Percentiles rank a stretch among this genome's conserved stretches.
These are phyloP conservation scores for Russula olivacea DNA, from an alignment of 768 basidiomycete species.

Conservation along the genomic window DNA sequence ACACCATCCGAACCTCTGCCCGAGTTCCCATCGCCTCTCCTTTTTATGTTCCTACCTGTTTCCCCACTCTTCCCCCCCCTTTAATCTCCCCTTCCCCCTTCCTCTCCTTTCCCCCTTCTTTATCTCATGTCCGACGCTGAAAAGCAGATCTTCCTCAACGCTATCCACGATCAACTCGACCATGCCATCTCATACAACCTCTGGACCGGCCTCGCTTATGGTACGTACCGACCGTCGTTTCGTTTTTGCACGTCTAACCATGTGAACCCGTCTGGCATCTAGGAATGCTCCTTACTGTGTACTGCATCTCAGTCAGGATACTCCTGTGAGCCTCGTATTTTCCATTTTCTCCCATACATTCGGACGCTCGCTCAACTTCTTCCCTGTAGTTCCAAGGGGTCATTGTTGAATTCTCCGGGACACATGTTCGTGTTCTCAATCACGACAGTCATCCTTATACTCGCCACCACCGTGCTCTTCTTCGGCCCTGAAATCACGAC, in stretches of 20 bases:
- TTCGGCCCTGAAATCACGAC: constrained; percentile 7
- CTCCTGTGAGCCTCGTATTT: constrained; percentile 9
- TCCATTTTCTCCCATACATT: background rate
- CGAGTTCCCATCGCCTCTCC: background rate
- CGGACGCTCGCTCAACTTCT: background rate
- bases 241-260: background rate
- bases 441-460: constrained; percentile 8
- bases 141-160: background rate
- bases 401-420: constrained; percentile 5
- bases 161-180: background rate
- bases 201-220: constrained; percentile 17
- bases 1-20: background rate
- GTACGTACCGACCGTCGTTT: background rate
- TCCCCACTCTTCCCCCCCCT: background rate
- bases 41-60: background rate
- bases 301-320: constrained; percentile 16
- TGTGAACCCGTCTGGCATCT: background rate
- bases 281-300: constrained; percentile 18
- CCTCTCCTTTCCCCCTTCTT: background rate
- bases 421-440: constrained; percentile 11
- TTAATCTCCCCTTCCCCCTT: background rate
- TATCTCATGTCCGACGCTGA: constrained; percentile 8
- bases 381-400: constrained; percentile 9
- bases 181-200: constrained; percentile 16
- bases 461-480: constrained; percentile 7